Base-by-base conservation (phyloP, 2,329 filamentous ascomycete genomes). In the Cytospora piceicola region DNA sequence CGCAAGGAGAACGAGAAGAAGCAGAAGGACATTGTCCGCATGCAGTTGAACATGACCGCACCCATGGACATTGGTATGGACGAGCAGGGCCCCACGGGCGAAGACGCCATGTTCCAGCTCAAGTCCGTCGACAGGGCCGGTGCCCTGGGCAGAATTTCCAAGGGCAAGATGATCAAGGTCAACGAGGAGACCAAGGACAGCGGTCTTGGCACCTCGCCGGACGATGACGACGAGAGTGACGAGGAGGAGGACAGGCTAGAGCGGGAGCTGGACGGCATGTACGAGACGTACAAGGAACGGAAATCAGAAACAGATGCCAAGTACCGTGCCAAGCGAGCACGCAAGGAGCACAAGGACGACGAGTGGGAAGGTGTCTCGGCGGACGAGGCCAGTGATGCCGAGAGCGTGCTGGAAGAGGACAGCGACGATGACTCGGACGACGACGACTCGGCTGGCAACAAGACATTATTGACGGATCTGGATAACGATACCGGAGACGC, bases 21-120 rank as follows among this genome's bases (percentile, higher is more conserved):
- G 78, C 92, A 95, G 71, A 95, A 92, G 71, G 95, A 98, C 70
- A 93, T 98, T 67, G 84, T 96, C n/a, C 89, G 95, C 39, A 90
- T 99, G 90, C 95, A 99, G 77, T 88, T 99, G 81, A 90, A 97
- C 79, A 99, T 99, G 95, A 90, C 90, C 2, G 91, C 93, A 0
- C 95, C 95, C 9, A 95, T 93, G 83, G 95, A 99, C 70, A 97
- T 99, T 69, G 95, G 95, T 73, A 86, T 96, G 80, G 95, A 97
- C 75, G 93, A 95, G 77, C 80, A 86, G 29, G 92, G 92, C 0
- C 91, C 92, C 0, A 82, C 86, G 58, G 94, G 92, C 29, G 89
- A 93, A 52, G 91, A 93, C 55, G 83, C 91, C 32, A 95, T 97
- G 82, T 99, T 99, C 75, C 88, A 88, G 3, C 83, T 98, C 56